These are phyloP conservation scores for Syzygium aqueum DNA, from an alignment of 345 rosid genomes.

Conservation along the genomic window DNA sequence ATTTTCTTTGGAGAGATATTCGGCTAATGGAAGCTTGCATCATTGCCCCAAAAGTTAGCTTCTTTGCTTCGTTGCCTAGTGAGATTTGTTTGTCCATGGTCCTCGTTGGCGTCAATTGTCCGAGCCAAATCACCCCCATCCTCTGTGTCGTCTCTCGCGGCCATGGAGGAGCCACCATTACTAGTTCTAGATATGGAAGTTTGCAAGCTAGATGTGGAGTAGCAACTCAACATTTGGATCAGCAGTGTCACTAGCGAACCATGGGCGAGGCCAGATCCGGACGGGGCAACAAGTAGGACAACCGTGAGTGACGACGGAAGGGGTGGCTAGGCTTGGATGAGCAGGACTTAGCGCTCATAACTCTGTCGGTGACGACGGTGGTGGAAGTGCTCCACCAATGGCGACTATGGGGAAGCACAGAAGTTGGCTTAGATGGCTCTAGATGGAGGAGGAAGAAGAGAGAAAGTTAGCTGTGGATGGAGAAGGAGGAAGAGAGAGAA, in stretches of 20 bases:
- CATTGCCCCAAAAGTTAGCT: not conserved
- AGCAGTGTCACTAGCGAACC: no score
- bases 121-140: not conserved
- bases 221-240: not conserved
- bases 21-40: not conserved
- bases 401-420: no score
- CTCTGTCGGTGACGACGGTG: not conserved
- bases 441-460: not conserved
- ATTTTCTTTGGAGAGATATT: no score
- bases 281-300: fast-evolving
- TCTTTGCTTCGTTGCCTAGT: not conserved
- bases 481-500: not conserved
- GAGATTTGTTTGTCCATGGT: not conserved
- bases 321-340: not conserved
- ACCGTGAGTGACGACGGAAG: not conserved
- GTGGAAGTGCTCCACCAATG: not conserved
- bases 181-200: not conserved
- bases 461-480: not conserved
- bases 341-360: fast-evolving
- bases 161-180: not conserved
- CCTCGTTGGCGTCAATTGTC: not conserved
- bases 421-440: not conserved
- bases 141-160: fast-evolving
- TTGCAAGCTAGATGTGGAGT: not conserved
- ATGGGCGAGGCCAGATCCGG: not conserved